Evolutionary conservation across 2,329 filamentous ascomycete genomes (phyloP).

Genomic region (Cryoendolithus antarcticus): DNA sequence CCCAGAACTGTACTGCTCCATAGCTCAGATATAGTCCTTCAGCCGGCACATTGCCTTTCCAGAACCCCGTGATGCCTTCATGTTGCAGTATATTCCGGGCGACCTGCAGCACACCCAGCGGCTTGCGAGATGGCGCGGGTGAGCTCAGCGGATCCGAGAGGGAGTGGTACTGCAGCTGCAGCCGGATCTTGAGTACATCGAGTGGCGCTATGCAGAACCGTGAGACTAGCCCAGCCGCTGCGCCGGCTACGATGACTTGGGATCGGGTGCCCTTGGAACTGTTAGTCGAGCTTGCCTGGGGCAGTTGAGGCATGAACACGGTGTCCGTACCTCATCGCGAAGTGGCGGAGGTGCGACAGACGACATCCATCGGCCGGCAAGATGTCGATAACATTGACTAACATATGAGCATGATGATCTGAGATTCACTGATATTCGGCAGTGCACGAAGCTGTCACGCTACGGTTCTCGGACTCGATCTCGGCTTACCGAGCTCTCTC

Average conservation of each 20-base stretch:
- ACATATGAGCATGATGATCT: no score
- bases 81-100: constrained; percentile 56
- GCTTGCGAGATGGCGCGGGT: constrained; percentile 20
- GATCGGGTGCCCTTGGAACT: constrained; percentile 46
- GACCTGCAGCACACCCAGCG: constrained; percentile 15
- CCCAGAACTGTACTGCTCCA: constrained; percentile 76
- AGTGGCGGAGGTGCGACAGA: constrained; percentile 49
- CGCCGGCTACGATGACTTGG: constrained; percentile 55
- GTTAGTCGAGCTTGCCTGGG: background rate
- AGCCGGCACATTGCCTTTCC: constrained; percentile 96
- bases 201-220: constrained; percentile 90
- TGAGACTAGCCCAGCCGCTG: constrained; percentile 71
- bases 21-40: constrained; percentile 92
- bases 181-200: constrained; percentile 94
- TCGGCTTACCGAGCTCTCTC: no score
- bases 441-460: no score
- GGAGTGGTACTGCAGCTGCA: constrained; percentile 84
- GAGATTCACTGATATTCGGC: no score
- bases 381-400: no score
- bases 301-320: background rate
- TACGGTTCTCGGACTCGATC: no score
- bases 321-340: constrained; percentile 51
- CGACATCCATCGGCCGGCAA: constrained; percentile 44
- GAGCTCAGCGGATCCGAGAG: constrained; percentile 59
- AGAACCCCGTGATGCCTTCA: constrained; percentile 75